Evolutionary conservation across 2,329 filamentous ascomycete species (phyloP).

Genomic region (Colletotrichum godetiae): DNA sequence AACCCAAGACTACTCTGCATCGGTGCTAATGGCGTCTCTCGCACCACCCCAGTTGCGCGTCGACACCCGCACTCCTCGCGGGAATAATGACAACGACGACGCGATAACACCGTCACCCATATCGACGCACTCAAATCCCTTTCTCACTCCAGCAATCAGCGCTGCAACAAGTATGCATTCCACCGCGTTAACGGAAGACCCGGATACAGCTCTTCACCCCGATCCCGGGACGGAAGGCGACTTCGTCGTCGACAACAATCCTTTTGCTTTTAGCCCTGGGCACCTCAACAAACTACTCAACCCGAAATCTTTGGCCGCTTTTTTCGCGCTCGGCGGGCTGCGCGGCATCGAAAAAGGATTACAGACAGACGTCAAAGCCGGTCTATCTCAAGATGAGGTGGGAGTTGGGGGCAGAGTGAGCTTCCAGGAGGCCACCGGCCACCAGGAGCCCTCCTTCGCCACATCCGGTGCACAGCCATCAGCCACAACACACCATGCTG

Average conservation of each 20-base stretch:
- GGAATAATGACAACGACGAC: conserved; percentile 31
- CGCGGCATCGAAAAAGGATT: conserved; percentile 77
- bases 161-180: conserved; percentile 36
- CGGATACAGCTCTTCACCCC: conserved; percentile 68
- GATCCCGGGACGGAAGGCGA: conserved; percentile 78
- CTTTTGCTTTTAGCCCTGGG: conserved; percentile 79
- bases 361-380: conserved; percentile 70
- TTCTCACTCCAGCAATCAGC: conserved; percentile 40
- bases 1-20: background rate
- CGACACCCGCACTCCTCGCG: conserved; percentile 28
- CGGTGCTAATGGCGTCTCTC: conserved; percentile 35
- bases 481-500: conserved; percentile 8
- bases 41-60: conserved; percentile 35
- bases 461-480: conserved; percentile 12
- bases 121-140: conserved; percentile 40
- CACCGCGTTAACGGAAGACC: conserved; percentile 37
- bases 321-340: conserved; percentile 77
- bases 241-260: conserved; percentile 79
- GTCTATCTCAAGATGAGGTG: conserved; percentile 77
- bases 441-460: conserved; percentile 27
- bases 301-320: conserved; percentile 78
- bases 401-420: conserved; percentile 69
- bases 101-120: conserved; percentile 34
- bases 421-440: conserved; percentile 73
- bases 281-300: conserved; percentile 81